These are phyloP conservation scores for Umbelopsis ramanniana DNA, from an alignment of 192 early-diverging fungal species.

Conservation along the genomic window DNA sequence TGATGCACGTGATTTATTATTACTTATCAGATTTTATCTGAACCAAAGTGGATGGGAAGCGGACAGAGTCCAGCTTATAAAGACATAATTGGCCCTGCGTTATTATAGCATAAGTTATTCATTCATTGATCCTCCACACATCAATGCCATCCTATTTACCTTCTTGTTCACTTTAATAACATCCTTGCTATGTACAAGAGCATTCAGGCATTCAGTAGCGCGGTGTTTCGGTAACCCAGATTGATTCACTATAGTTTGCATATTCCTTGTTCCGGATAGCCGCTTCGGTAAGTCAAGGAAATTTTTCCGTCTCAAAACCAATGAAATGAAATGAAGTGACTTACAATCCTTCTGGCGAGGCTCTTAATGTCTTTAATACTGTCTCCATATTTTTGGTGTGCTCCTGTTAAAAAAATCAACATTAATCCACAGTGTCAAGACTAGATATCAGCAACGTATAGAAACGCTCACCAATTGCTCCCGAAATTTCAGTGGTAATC, in stretches of 20 bases:
- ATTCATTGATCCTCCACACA: background rate
- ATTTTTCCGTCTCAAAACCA: background rate
- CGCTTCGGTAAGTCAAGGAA: background rate
- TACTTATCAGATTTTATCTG: conserved; percentile 7
- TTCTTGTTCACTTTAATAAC: conserved; percentile 31
- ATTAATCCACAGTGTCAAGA: background rate
- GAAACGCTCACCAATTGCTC: conserved; percentile 27
- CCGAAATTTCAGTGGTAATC: conserved; percentile 35
- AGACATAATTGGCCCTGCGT: conserved; percentile 27
- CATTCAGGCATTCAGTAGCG: conserved; percentile 36
- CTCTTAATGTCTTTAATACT: conserved; percentile 26
- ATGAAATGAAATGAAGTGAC: background rate
- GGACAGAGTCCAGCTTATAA: conserved; percentile 25
- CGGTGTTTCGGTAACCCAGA: conserved; percentile 28
- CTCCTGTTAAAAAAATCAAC: conserved; percentile 15
- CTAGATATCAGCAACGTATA: background rate
- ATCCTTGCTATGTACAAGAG: conserved; percentile 39
- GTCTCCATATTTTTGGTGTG: conserved; percentile 22
- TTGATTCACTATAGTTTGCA: conserved; percentile 21
- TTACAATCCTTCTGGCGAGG: conserved; percentile 37
- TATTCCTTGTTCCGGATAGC: background rate
- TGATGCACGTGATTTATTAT: conserved; percentile 9
- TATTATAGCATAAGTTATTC: conserved; percentile 2
- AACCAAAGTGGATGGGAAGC: conserved; percentile 20
- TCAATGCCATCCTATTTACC: conserved; percentile 26